Conservation (phyloP, 2,329 filamentous ascomycete genomes). For the Samsoniella hepiali region DNA sequence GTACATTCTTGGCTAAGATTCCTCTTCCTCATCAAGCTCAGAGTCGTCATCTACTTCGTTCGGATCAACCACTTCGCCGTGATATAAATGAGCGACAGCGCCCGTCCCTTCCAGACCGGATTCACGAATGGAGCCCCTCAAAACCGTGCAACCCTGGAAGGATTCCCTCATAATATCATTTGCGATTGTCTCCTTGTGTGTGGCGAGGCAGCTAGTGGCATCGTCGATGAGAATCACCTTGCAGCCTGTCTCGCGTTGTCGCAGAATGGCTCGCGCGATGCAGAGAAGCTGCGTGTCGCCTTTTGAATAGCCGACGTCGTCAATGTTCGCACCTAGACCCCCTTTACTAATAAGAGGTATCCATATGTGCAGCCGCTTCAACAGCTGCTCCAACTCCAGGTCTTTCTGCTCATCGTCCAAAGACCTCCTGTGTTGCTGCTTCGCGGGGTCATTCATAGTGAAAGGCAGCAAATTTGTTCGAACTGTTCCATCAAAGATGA, state of each 20-base stretch:
- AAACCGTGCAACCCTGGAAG: not conserved
- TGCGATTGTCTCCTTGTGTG: not conserved
- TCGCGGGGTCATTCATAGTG: not conserved
- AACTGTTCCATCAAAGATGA: constrained; percentile 41
- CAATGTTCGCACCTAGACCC: constrained; percentile 32
- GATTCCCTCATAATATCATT: not conserved
- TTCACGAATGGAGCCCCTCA: not conserved
- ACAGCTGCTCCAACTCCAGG: not conserved
- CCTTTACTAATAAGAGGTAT: not conserved
- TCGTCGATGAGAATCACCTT: not conserved
- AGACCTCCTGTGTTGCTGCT: too few species aligned
- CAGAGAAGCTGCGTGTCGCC: not conserved
- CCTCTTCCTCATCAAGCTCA: not conserved
- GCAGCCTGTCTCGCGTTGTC: constrained; percentile 19
- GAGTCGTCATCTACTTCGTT: not conserved
- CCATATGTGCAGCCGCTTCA: not conserved
- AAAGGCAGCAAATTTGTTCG: constrained; percentile 43
- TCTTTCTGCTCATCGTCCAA: not conserved
- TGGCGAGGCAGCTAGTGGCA: not conserved
- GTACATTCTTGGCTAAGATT: too few species aligned
- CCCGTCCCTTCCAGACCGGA: not conserved
- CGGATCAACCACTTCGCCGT: not conserved
- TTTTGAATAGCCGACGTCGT: constrained; percentile 32
- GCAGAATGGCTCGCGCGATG: constrained; percentile 4
- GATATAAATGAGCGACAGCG: constrained; percentile 6